These are phyloP conservation scores for Beauveria rudraprayagi DNA, from an alignment of 2,329 filamentous ascomycete genomes.

Conservation along the genomic window DNA sequence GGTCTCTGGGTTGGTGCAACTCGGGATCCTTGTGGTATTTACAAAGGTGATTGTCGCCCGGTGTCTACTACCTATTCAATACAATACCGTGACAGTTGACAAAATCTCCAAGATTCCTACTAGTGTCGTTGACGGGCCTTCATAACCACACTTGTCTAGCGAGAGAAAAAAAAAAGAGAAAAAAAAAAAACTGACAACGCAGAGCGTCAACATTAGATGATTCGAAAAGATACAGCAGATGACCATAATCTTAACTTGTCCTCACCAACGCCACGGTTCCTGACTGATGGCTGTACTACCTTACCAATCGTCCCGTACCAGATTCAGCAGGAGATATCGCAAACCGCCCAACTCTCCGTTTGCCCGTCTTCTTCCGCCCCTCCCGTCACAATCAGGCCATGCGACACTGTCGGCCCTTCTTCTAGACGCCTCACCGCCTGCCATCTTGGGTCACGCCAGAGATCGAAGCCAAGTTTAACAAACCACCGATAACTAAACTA, in stretches of 20 bases:
- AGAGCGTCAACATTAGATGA: too few relatives aligned
- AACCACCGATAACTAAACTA: neutral
- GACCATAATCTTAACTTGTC: neutral
- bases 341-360: neutral
- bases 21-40: too few relatives aligned
- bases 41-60: too few relatives aligned
- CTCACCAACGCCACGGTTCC: neutral
- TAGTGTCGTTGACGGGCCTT: too few relatives aligned
- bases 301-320: neutral
- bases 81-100: too few relatives aligned
- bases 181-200: too few relatives aligned
- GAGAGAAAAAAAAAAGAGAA: too few relatives aligned
- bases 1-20: too few relatives aligned
- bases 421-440: constrained; percentile 5
- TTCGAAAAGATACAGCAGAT: too few relatives aligned
- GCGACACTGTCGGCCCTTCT: neutral
- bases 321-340: neutral
- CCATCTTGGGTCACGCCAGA: neutral
- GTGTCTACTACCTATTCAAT: too few relatives aligned
- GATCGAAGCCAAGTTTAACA: neutral
- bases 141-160: too few relatives aligned
- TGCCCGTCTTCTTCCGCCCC: neutral
- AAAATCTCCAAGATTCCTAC: too few relatives aligned
- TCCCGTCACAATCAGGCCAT: neutral
- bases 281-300: neutral